Base-by-base conservation (phyloP, 257 asterid species). In the Fraxinus americana region DNA sequence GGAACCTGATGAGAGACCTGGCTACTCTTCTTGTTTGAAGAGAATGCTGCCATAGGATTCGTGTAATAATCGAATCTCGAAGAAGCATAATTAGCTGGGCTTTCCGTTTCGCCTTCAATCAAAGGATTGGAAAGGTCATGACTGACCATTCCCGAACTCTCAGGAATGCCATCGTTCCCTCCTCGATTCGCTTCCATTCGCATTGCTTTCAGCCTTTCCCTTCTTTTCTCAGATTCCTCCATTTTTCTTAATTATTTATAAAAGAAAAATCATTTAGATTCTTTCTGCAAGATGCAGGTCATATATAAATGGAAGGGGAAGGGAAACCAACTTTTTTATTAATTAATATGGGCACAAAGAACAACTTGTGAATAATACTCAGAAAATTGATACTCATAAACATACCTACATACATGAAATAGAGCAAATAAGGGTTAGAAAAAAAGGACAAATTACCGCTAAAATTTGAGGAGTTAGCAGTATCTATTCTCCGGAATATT, bases 221-320 rank as follows among this genome's bases (percentile, higher is more conserved):
- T 91, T 71, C 98, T 89, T 84, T 87, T 88, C 86, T 89, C 89
- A 4, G 92, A 88, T 78, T 94, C 99, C 71, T 92, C 98, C 98
- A 87, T 92, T 77, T 63, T n/a, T 63, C 69, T 13, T 25, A 63
- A 63, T 32, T 27, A 63, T 63, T 11, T 27, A 43, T 11, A 9
- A 25, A 10, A 3, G 19, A 63, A 63, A 63, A 27, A 9, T 61
- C 10, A 12, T 23, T 63, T 7, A 63, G 8, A 63, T 61, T 63
- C 17, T 9, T 27, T 7, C 35, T 25, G 17, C 69, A 10, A 23
- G 17, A 27, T 11, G 69, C 35, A 63, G n/a, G 7, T 48, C n/a
- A 48, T 48, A 48, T 48, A 7, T 21, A 17, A 54, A 54, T 54
- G 27, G 12, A 10, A 43, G 65, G 23, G 23, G 57, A 48, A 14